Percentiles rank a stretch among this genome's conserved stretches.
phyloP scores from a whole-genome alignment of 495 filamentous ascomycete genomes.

The Podospora pseudoanserina region DNA sequence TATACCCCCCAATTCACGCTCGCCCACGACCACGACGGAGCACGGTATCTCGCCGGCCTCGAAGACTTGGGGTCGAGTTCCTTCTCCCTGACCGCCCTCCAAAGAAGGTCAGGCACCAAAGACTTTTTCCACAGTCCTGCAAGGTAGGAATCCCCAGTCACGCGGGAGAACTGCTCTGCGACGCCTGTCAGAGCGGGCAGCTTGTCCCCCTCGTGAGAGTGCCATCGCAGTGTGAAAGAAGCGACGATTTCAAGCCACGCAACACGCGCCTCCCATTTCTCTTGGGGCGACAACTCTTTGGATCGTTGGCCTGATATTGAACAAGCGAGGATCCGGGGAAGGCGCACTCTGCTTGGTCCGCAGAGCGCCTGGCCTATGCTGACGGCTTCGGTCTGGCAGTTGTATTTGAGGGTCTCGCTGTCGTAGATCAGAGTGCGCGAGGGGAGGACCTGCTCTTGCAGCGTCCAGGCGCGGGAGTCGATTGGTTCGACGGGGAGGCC shows the following conservation, averaged over 20 bases:
- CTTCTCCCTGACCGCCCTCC: background rate
- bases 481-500: background rate
- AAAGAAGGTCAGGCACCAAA: background rate
- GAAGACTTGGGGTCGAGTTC: background rate
- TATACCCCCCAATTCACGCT: background rate
- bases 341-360: background rate
- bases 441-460: background rate
- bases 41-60: background rate
- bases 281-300: background rate
- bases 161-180: background rate
- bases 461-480: background rate
- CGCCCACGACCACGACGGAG: background rate
- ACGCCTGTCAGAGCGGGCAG: background rate
- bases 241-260: background rate
- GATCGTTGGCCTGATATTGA: background rate
- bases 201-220: background rate
- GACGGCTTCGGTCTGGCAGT: background rate
- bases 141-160: background rate
- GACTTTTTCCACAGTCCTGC: background rate
- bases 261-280: background rate
- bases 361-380: constrained; percentile 2
- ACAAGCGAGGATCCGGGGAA: background rate
- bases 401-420: background rate
- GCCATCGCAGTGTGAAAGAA: background rate
- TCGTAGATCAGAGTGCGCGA: background rate